These are phyloP conservation scores for Pelargonium citronellum DNA, from an alignment of 441 rosid genomes.

Conservation along the genomic window DNA sequence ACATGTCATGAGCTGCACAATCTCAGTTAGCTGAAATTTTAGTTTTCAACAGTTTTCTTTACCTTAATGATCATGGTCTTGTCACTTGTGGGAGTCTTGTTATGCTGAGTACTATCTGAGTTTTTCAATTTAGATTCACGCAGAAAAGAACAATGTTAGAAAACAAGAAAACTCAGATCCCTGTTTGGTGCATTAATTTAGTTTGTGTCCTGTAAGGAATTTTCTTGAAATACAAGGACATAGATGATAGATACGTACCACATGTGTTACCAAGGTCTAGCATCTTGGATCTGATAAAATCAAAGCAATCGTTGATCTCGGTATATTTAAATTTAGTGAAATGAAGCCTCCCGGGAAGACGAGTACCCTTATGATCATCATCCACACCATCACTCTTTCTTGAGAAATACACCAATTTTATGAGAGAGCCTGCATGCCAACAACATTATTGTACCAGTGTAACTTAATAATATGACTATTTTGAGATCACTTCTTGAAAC, in stretches of 20 bases:
- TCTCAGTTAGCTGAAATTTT: slow-evolving; percentile 9
- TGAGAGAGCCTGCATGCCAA: slow-evolving; percentile 3
- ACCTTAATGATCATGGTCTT: slow-evolving; percentile 54
- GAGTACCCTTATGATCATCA: slow-evolving; percentile 17
- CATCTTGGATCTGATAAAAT: slow-evolving; percentile 54
- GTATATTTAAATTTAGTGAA: slow-evolving; percentile 74
- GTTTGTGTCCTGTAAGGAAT: too few species aligned
- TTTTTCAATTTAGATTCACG: too few species aligned
- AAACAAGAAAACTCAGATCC: background rate
- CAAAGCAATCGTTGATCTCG: slow-evolving; percentile 71
- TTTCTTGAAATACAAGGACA: background rate
- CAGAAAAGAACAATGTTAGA: background rate
- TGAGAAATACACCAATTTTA: slow-evolving; percentile 4
- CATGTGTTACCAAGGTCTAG: slow-evolving; percentile 36
- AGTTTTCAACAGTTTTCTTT: slow-evolving; percentile 22
- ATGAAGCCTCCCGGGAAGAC: slow-evolving; percentile 59
- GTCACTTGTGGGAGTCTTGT: slow-evolving; percentile 26
- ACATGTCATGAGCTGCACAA: slow-evolving; percentile 7
- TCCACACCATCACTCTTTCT: slow-evolving; percentile 12
- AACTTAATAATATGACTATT: too few species aligned
- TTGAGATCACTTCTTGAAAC: too few species aligned
- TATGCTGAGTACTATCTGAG: slow-evolving; percentile 49
- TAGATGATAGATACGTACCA: slow-evolving; percentile 36
- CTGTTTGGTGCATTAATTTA: too few species aligned
- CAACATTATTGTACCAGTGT: too few species aligned